Conservation (phyloP, 225 moss, liverwort and hornwort species). For the Climacium dendroides region DNA sequence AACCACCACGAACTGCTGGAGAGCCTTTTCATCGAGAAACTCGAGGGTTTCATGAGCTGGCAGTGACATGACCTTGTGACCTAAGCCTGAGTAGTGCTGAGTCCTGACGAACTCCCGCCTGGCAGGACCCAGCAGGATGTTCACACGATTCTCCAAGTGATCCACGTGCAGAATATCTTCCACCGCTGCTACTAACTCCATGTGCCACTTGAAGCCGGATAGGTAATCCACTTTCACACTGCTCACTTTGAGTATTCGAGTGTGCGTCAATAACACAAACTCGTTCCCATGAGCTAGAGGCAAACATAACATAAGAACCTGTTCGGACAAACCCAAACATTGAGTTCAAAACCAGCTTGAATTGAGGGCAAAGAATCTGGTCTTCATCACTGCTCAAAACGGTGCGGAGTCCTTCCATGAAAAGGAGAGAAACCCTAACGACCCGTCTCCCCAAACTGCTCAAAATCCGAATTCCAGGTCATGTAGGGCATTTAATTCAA, state of each 20-base stretch:
- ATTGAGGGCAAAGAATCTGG: background rate
- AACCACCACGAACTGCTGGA: slow-evolving; percentile 53
- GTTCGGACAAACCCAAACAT: background rate
- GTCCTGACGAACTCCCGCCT: slow-evolving; percentile 61
- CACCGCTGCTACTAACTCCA: slow-evolving; percentile 77
- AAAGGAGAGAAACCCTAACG: background rate
- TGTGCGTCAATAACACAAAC: slow-evolving; percentile 73
- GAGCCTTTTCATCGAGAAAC: slow-evolving; percentile 29
- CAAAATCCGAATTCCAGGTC: background rate
- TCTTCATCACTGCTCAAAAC: background rate
- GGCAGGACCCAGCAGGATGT: slow-evolving; percentile 76
- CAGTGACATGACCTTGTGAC: slow-evolving; percentile 64
- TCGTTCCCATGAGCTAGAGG: slow-evolving; percentile 52
- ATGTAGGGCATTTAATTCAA: background rate
- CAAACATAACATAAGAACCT: slow-evolving; percentile 82
- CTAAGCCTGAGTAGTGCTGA: slow-evolving; percentile 35
- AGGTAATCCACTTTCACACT: slow-evolving; percentile 20
- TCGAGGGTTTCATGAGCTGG: slow-evolving; percentile 73
- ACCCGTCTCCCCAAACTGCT: background rate
- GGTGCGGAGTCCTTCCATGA: background rate
- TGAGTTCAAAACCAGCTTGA: background rate
- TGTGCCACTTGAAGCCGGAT: slow-evolving; percentile 67
- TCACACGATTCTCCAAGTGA: slow-evolving; percentile 33
- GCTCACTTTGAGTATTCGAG: slow-evolving; percentile 57
- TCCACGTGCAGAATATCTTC: slow-evolving; percentile 74